Conservation (phyloP, 257 asterid species). For the Solanum pimpinellifolium region DNA sequence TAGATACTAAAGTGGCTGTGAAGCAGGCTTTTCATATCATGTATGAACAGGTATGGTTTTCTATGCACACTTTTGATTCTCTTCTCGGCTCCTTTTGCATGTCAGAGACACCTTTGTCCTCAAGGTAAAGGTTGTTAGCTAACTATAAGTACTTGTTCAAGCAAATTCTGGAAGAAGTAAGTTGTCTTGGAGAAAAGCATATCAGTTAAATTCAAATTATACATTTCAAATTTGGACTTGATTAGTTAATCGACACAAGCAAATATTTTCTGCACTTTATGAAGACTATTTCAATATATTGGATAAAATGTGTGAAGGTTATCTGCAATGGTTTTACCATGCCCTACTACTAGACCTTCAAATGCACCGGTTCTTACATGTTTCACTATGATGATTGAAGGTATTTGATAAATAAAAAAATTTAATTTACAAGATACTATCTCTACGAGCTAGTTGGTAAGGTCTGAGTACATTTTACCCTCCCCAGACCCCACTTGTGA, state of each 20-base stretch:
- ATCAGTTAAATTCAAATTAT: neutral
- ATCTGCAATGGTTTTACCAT: neutral
- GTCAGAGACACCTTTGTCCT: neutral
- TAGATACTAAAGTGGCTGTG: conserved; percentile 42
- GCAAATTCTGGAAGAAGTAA: neutral
- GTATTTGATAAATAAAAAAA: neutral
- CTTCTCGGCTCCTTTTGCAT: neutral
- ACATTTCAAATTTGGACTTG: neutral
- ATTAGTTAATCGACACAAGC: neutral
- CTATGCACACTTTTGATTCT: neutral
- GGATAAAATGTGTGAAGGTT: neutral
- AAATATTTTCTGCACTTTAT: neutral
- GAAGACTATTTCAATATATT: neutral
- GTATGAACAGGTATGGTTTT: conserved; percentile 33
- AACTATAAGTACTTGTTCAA: neutral
- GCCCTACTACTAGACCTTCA: neutral
- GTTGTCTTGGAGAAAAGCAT: neutral
- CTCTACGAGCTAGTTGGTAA: neutral
- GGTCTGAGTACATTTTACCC: neutral
- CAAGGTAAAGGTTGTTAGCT: neutral
- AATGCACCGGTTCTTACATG: neutral
- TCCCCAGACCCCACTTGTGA: neutral
- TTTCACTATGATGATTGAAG: neutral
- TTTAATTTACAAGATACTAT: neutral
- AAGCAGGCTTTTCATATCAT: conserved; percentile 52